Percentiles rank a stretch among this genome's conserved stretches.
Evolutionary conservation across 768 basidiomycete species (phyloP).

Genomic region (Tylopilus subfusipes): DNA sequence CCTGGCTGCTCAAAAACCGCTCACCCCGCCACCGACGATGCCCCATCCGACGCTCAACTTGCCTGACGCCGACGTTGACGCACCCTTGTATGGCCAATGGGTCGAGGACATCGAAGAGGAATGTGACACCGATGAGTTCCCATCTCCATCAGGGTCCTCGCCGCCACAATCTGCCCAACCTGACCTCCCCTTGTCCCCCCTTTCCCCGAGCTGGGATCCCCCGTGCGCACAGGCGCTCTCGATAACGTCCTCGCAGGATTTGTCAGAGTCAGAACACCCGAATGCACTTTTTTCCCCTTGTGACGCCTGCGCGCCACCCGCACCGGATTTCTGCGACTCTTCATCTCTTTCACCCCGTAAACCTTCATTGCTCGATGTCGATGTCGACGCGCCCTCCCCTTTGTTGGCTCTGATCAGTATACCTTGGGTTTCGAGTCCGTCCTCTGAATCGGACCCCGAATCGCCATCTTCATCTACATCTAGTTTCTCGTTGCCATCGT

Average conservation of each 20-base stretch:
- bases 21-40: slow-evolving; percentile 44
- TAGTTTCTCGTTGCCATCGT: slow-evolving; percentile 19
- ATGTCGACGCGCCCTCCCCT: slow-evolving; percentile 15
- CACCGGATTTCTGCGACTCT: slow-evolving; percentile 13
- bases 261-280: slow-evolving; percentile 14
- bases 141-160: slow-evolving; percentile 8
- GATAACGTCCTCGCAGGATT: slow-evolving; percentile 15
- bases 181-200: slow-evolving; percentile 30
- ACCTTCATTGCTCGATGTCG: slow-evolving; percentile 27
- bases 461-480: slow-evolving; percentile 7
- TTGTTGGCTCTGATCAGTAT: slow-evolving; percentile 23
- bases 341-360: slow-evolving; percentile 13
- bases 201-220: slow-evolving; percentile 35
- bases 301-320: slow-evolving; percentile 8
- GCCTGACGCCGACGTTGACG: slow-evolving; percentile 34
- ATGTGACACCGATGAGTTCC: slow-evolving; percentile 21
- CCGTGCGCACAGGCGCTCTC: slow-evolving; percentile 10
- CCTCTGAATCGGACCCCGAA: slow-evolving; percentile 16
- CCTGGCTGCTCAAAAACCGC: slow-evolving; percentile 29
- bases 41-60: slow-evolving; percentile 35
- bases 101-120: slow-evolving; percentile 15
- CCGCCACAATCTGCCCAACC: slow-evolving; percentile 15
- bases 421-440: slow-evolving; percentile 18
- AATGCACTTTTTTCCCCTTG: slow-evolving; percentile 19
- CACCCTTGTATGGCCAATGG: slow-evolving; percentile 10